phyloP scores from a whole-genome alignment of 23 red algal species.

The Gracilariopsis chorda region DNA sequence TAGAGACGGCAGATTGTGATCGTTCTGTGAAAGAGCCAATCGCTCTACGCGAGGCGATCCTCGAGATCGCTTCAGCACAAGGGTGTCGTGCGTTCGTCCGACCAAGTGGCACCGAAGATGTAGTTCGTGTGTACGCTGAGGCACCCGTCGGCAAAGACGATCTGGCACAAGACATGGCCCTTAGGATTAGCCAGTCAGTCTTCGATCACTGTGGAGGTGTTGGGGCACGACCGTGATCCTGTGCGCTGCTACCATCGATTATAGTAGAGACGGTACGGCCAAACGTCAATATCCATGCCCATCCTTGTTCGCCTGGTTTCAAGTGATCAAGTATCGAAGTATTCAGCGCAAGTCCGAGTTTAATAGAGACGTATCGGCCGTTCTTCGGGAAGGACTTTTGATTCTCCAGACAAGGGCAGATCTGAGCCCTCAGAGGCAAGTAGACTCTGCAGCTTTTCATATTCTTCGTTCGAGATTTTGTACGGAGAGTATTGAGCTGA shows the following conservation, averaged over 20 bases:
- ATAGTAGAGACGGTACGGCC: too few species aligned
- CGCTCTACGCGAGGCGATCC: slow-evolving; percentile 21
- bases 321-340: too few species aligned
- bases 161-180: slow-evolving; percentile 46
- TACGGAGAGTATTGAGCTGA: slow-evolving; percentile 75
- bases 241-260: too few species aligned
- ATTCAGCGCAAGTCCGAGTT: too few species aligned
- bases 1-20: slow-evolving; percentile 79
- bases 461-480: slow-evolving; percentile 74
- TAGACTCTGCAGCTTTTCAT: slow-evolving; percentile 34
- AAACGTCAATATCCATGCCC: too few species aligned
- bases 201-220: slow-evolving; percentile 43
- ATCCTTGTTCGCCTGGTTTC: too few species aligned
- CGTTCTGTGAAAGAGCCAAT: slow-evolving; percentile 51
- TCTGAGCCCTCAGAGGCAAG: background rate
- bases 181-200: slow-evolving; percentile 20
- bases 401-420: too few species aligned
- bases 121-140: slow-evolving; percentile 96
- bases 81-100: slow-evolving; percentile 74
- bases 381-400: too few species aligned
- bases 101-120: slow-evolving; percentile 97
- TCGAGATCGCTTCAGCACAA: background rate
- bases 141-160: slow-evolving; percentile 23
- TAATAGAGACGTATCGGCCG: too few species aligned
- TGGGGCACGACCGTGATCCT: slow-evolving; percentile 16